Percentiles rank a stretch among this genome's conserved stretches.
These are phyloP conservation scores for Pichia occidentalis DNA, from an alignment of 805 yeast species.

Conservation along the genomic window DNA sequence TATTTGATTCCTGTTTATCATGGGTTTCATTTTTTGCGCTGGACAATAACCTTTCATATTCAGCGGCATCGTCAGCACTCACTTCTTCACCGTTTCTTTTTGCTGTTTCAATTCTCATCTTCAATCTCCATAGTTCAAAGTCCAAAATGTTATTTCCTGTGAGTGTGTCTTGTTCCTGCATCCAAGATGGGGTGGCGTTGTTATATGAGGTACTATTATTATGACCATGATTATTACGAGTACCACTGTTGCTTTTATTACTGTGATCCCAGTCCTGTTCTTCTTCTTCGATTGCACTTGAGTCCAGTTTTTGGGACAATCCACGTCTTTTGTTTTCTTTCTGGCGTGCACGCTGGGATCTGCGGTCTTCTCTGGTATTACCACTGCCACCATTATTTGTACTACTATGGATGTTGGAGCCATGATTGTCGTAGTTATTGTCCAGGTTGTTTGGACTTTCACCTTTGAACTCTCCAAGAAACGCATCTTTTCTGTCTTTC, in stretches of 20 bases:
- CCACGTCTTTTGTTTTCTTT: constrained; percentile 22
- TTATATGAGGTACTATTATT: no score
- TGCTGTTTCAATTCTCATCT: constrained; percentile 45
- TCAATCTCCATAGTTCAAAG: constrained; percentile 53
- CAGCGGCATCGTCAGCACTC: constrained; percentile 17
- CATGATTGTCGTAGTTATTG: no score
- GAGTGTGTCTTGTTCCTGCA: constrained; percentile 30
- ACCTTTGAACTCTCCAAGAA: background rate
- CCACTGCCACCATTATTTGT: background rate
- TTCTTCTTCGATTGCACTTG: constrained; percentile 10
- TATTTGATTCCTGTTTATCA: constrained; percentile 2
- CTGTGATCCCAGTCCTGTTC: no score
- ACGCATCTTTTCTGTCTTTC: constrained; percentile 1
- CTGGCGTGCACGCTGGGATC: constrained; percentile 14
- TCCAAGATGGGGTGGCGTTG: constrained; percentile 32
- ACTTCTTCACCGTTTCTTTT: constrained; percentile 39
- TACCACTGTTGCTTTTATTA: no score
- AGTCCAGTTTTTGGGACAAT: constrained; percentile 11
- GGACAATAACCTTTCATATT: constrained; percentile 32
- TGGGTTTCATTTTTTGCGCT: constrained; percentile 17
- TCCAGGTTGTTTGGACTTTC: background rate
- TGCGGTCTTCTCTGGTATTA: constrained; percentile 7
- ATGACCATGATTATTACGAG: no score
- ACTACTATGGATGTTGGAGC: background rate
- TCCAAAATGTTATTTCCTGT: constrained; percentile 49